These are phyloP conservation scores for Zoysia matrella DNA, from an alignment of 202 grass and related monocot species.

Conservation along the genomic window DNA sequence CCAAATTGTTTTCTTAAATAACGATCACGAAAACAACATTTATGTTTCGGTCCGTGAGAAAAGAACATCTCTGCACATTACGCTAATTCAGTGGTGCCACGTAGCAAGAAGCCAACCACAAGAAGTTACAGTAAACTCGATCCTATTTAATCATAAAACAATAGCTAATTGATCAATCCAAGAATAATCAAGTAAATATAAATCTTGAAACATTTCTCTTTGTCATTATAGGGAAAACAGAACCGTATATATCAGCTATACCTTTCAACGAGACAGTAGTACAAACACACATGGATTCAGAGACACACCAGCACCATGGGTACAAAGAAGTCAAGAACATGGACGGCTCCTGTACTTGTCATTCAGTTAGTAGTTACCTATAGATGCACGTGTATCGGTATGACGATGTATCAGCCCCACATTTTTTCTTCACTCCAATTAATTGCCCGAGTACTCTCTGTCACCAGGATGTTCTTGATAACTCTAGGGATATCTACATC, in stretches of 20 bases:
- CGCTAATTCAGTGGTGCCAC: background rate
- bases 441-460: constrained; percentile 23
- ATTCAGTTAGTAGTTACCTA: constrained; percentile 42
- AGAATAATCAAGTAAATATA: background rate
- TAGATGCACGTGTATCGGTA: background rate
- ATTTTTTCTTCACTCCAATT: constrained; percentile 36
- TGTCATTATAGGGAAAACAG: constrained; percentile 2
- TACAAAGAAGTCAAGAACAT: constrained; percentile 28
- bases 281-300: constrained; percentile 27
- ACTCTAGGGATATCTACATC: constrained; percentile 48
- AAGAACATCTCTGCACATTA: constrained; percentile 15
- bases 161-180: background rate
- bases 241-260: background rate
- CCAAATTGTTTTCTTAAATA: constrained; percentile 25
- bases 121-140: background rate
- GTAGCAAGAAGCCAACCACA: background rate
- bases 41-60: constrained; percentile 17
- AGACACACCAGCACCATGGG: background rate
- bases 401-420: constrained; percentile 29
- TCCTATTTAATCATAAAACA: background rate
- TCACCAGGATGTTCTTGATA: constrained; percentile 14
- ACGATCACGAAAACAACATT: constrained; percentile 36
- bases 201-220: background rate
- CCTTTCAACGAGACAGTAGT: background rate
- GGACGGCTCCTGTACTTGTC: constrained; percentile 23